Base-by-base conservation (phyloP, 1,284 basidiomycete species). In the Cutaneotrichosporon curvatum region DNA sequence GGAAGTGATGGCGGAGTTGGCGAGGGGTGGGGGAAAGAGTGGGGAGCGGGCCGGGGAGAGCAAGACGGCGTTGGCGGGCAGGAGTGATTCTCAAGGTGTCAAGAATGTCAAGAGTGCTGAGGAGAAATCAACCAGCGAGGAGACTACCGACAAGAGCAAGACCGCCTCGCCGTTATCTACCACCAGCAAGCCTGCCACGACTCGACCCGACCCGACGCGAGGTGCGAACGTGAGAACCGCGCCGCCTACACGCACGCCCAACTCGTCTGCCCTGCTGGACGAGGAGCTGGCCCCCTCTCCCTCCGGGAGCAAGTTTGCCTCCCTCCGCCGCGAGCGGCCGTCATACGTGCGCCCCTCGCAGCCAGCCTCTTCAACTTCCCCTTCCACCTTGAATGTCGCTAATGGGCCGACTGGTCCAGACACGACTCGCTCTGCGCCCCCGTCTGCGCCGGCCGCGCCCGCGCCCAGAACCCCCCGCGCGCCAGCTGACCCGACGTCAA, bases 401-500 rank as follows among this genome's bases (percentile, higher is more conserved):
- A 21, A 22, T 18, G 21, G 33, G 2, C 37, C 14, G 40, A 18
- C 10, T 4, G 28, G 4, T 22, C 43, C 21, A 18, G 28, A 30
- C 28, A n/a, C n/a, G n/a, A n/a, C n/a, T n/a, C n/a, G n/a, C n/a
- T n/a, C n/a, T n/a, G n/a, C n/a, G n/a, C n/a, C n/a, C n/a, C n/a
- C n/a, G n/a, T n/a, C n/a, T n/a, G n/a, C n/a, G n/a, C 8, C 40
- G 8, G 16, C 37, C 34, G n/a, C 37, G 4, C 25, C 37, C 10
- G 15, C 30, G 4, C 18, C 44, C 19, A 12, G 43, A 18, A 22
- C 41, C 25, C 36, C 42, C 28, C 32, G 47, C 30, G 19, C 23
- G 4, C 47, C 56, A 9, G 5, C 57, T 15, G 45, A 59, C 41
- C 56, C 61, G 1, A 22, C 37, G 3, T 65, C 64, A 0, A 58